Evolutionary conservation across 139 green algal species (phyloP).

Genomic region (Ettlia oleoabundans): DNA sequence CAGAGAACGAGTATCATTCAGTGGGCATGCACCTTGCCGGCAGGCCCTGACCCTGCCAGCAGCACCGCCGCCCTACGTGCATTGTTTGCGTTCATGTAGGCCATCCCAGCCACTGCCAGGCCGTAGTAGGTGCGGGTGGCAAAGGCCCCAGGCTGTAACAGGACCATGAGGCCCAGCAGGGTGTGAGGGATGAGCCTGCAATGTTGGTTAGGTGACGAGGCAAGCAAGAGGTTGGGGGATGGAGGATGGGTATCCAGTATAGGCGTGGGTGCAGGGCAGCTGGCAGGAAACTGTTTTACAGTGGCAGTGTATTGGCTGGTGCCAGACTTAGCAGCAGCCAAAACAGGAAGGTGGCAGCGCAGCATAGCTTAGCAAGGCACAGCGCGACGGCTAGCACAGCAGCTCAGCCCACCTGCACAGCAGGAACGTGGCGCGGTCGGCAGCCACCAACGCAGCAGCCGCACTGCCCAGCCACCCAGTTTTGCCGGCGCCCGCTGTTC

Average conservation of each 20-base stretch:
- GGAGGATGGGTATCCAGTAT: background rate
- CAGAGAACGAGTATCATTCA: too few species aligned
- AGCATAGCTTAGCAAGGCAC: too few species aligned
- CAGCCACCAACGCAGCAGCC: background rate
- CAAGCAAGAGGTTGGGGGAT: background rate
- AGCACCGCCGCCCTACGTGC: background rate
- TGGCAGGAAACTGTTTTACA: too few species aligned
- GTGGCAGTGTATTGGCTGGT: too few species aligned
- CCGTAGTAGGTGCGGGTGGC: conserved; percentile 3
- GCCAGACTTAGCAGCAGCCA: too few species aligned
- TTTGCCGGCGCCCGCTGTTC: background rate
- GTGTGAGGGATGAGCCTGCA: conserved; percentile 36
- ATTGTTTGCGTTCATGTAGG: conserved; percentile 42
- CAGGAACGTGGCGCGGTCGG: conserved; percentile 24
- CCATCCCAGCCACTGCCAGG: conserved; percentile 26
- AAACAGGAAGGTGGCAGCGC: too few species aligned
- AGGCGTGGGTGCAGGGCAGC: too few species aligned
- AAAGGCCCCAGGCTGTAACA: conserved; percentile 27
- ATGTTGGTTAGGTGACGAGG: background rate
- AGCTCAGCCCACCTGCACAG: conserved; percentile 19
- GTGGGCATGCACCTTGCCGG: conserved; percentile 1
- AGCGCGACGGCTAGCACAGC: too few species aligned
- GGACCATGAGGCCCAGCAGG: conserved; percentile 29
- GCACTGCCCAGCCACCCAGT: too few species aligned
- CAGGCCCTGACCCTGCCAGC: too few species aligned